Conservation (phyloP, 192 early-diverging fungal species). For the Obelidium mucronatum region DNA sequence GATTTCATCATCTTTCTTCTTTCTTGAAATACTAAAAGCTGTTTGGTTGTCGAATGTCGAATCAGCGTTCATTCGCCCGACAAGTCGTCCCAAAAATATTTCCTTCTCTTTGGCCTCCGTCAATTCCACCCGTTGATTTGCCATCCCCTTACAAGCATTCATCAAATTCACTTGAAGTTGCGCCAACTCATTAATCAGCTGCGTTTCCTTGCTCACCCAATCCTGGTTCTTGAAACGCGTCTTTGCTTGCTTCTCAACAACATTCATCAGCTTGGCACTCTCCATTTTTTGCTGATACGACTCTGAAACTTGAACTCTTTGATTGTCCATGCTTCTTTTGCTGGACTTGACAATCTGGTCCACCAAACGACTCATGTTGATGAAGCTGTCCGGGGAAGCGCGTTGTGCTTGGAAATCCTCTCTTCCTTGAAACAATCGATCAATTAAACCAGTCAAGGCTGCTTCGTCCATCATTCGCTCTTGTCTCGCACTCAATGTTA, state of each 20-base stretch:
- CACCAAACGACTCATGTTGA: conserved; percentile 35
- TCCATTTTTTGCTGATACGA: conserved; percentile 39
- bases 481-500: conserved; percentile 41
- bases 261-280: conserved; percentile 30
- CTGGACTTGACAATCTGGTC: conserved; percentile 46
- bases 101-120: conserved; percentile 26
- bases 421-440: conserved; percentile 39
- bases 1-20: conserved; percentile 31
- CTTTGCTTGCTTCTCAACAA: conserved; percentile 41
- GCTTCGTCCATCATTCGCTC: conserved; percentile 50
- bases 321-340: conserved; percentile 44
- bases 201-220: conserved; percentile 37
- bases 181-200: conserved; percentile 38
- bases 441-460: conserved; percentile 41
- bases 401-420: conserved; percentile 43
- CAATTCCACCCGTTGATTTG: conserved; percentile 24
- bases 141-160: conserved; percentile 20
- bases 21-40: conserved; percentile 18
- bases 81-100: conserved; percentile 14
- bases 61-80: conserved; percentile 17
- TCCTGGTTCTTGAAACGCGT: conserved; percentile 50
- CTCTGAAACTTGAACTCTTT: conserved; percentile 36
- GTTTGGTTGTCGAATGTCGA: conserved; percentile 25
- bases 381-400: conserved; percentile 4
- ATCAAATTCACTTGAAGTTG: conserved; percentile 18